These are phyloP conservation scores for Neostapfia colusana DNA, from an alignment of 176 grass and related monocot genomes.

Conservation along the genomic window DNA sequence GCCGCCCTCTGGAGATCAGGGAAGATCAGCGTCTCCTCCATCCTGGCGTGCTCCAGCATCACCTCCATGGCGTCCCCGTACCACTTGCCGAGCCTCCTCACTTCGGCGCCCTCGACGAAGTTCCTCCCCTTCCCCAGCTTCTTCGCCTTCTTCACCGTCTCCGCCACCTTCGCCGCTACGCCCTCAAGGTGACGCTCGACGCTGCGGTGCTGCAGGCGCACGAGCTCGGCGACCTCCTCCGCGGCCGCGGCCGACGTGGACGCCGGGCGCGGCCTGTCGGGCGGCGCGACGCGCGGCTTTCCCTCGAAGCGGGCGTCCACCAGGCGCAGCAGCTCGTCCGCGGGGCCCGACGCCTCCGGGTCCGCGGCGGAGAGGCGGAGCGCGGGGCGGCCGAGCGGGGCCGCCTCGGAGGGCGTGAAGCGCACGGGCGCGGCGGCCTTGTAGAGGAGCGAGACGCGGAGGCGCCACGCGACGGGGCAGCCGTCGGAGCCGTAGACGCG, in stretches of 20 bases:
- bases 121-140: slow-evolving; percentile 51
- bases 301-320: slow-evolving; percentile 73
- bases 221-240: slow-evolving; percentile 58
- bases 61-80: slow-evolving; percentile 82
- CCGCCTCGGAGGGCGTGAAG: slow-evolving; percentile 75
- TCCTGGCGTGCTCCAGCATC: slow-evolving; percentile 97
- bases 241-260: slow-evolving; percentile 41
- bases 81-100: slow-evolving; percentile 66
- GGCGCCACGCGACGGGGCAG: slow-evolving; percentile 66
- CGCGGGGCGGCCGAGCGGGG: slow-evolving; percentile 72
- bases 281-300: slow-evolving; percentile 59
- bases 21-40: slow-evolving; percentile 91
- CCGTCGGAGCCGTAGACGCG: slow-evolving; percentile 82
- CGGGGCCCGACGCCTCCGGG: slow-evolving; percentile 59
- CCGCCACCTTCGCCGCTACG: slow-evolving; percentile 56
- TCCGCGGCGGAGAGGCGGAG: slow-evolving; percentile 64
- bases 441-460: slow-evolving; percentile 89
- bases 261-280: slow-evolving; percentile 15
- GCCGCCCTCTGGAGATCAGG: slow-evolving; percentile 71
- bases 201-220: slow-evolving; percentile 84
- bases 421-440: slow-evolving; percentile 69
- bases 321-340: slow-evolving; percentile 59
- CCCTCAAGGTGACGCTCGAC: slow-evolving; percentile 77
- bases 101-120: slow-evolving; percentile 50
- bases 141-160: slow-evolving; percentile 62